phyloP scores from a whole-genome alignment of 805 yeast species.

The Candida ipomoeae region DNA sequence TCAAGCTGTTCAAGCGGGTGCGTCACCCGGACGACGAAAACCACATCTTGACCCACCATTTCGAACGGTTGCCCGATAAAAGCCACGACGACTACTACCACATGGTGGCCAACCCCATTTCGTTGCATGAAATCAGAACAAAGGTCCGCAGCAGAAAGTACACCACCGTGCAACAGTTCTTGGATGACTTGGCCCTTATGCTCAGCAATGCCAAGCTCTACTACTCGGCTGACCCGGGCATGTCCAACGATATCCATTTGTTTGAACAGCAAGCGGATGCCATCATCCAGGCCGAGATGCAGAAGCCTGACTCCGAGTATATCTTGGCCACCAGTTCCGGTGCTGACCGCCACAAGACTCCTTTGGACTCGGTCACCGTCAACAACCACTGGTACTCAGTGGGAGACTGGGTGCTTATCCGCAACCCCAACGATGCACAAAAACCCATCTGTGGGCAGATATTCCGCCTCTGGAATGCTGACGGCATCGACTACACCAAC shows the following conservation, averaged over 20 bases:
- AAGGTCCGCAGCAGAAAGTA: slow-evolving; percentile 85
- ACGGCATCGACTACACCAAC: slow-evolving; percentile 77
- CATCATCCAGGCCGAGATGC: slow-evolving; percentile 63
- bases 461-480: slow-evolving; percentile 92
- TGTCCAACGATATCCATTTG: slow-evolving; percentile 55
- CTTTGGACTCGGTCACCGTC: slow-evolving; percentile 72
- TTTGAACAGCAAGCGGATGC: slow-evolving; percentile 60
- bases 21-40: slow-evolving; percentile 47
- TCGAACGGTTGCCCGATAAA: slow-evolving; percentile 80
- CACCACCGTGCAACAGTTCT: slow-evolving; percentile 66
- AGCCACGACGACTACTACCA: slow-evolving; percentile 52
- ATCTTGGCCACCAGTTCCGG: slow-evolving; percentile 39
- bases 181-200: slow-evolving; percentile 72
- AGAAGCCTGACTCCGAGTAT: slow-evolving; percentile 78
- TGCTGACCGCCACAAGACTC: slow-evolving; percentile 59
- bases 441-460: slow-evolving; percentile 94
- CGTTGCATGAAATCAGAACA: slow-evolving; percentile 69
- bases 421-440: slow-evolving; percentile 80
- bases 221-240: slow-evolving; percentile 47
- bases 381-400: slow-evolving; percentile 72
- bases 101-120: slow-evolving; percentile 54
- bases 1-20: slow-evolving; percentile 76
- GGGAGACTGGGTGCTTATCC: slow-evolving; percentile 92
- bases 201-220: slow-evolving; percentile 68
- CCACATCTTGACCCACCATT: slow-evolving; percentile 52